These are phyloP conservation scores for Strobilomyces dryophilus DNA, from an alignment of 768 basidiomycete species.

Conservation along the genomic window DNA sequence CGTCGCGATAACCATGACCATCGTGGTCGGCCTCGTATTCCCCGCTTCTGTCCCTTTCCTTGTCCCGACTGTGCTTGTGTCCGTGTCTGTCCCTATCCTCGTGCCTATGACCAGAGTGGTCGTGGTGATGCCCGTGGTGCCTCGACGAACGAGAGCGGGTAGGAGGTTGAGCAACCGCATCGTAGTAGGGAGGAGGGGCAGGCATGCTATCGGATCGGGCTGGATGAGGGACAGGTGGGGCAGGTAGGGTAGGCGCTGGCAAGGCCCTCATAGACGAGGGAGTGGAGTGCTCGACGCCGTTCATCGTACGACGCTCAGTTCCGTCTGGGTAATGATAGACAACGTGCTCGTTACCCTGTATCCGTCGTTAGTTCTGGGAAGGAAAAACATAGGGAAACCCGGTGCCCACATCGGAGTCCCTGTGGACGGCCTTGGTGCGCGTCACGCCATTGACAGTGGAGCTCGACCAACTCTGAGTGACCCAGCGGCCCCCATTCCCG, in stretches of 20 bases:
- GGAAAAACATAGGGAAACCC: not conserved
- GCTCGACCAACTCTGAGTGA: constrained; percentile 54
- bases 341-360: constrained; percentile 72
- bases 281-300: constrained; percentile 50
- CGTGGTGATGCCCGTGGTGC: constrained; percentile 11
- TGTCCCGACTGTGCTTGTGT: constrained; percentile 10
- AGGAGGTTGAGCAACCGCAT: constrained; percentile 8
- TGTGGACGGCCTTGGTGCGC: constrained; percentile 49
- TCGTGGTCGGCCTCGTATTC: not conserved
- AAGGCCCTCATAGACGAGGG: constrained; percentile 13
- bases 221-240: not conserved
- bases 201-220: not conserved
- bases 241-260: constrained; percentile 1
- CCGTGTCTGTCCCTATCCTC: constrained; percentile 13
- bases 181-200: constrained; percentile 21
- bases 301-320: constrained; percentile 58
- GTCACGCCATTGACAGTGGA: constrained; percentile 66
- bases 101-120: constrained; percentile 8
- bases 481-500: constrained; percentile 32
- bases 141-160: constrained; percentile 18
- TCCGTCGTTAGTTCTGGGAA: constrained; percentile 3
- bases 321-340: constrained; percentile 65
- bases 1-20: constrained; percentile 3
- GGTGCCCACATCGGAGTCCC: constrained; percentile 53
- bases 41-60: not conserved